Percentiles rank a stretch among this genome's conserved stretches.
These are phyloP conservation scores for Phytopythium litorale DNA, from an alignment of 352 stramenopile genomes.

Conservation along the genomic window DNA sequence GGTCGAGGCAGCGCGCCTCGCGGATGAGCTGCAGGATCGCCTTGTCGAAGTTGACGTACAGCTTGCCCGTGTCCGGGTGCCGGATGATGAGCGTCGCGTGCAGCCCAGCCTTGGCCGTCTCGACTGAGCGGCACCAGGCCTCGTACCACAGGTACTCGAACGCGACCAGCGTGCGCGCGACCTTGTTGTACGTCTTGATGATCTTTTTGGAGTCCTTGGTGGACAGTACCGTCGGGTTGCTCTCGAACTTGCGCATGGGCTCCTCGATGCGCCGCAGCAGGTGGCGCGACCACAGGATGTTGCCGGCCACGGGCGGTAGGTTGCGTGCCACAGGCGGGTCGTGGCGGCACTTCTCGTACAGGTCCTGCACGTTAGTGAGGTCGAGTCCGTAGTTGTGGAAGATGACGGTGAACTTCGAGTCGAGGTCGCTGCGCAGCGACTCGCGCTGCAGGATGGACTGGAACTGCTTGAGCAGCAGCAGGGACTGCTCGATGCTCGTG, in stretches of 20 bases:
- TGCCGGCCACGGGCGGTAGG: constrained; percentile 77
- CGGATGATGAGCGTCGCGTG: constrained; percentile 84
- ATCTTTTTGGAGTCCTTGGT: constrained; percentile 90
- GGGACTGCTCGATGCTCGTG: constrained; percentile 85
- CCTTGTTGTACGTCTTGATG: constrained; percentile 90
- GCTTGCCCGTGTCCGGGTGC: constrained; percentile 61
- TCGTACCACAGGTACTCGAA: constrained; percentile 91
- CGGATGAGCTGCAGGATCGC: constrained; percentile 87
- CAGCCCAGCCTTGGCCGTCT: constrained; percentile 68
- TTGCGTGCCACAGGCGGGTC: constrained; percentile 78
- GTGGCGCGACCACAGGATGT: constrained; percentile 86
- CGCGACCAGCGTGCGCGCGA: constrained; percentile 83
- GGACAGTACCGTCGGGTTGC: constrained; percentile 75
- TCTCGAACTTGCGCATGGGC: constrained; percentile 87
- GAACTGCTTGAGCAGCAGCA: constrained; percentile 85
- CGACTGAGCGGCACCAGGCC: constrained; percentile 79
- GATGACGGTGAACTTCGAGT: constrained; percentile 90
- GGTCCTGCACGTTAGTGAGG: constrained; percentile 77
- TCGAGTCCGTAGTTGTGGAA: constrained; percentile 91
- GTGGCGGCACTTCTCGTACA: constrained; percentile 86
- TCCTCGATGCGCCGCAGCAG: constrained; percentile 85
- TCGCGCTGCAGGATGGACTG: constrained; percentile 87
- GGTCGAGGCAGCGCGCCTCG: constrained; percentile 77
- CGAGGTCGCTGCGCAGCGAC: constrained; percentile 72
- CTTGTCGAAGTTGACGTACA: constrained; percentile 90